Percentiles rank a stretch among this genome's conserved stretches.
These are phyloP conservation scores for Secale cereale DNA, from an alignment of 176 grass and related monocot species.

Conservation along the genomic window DNA sequence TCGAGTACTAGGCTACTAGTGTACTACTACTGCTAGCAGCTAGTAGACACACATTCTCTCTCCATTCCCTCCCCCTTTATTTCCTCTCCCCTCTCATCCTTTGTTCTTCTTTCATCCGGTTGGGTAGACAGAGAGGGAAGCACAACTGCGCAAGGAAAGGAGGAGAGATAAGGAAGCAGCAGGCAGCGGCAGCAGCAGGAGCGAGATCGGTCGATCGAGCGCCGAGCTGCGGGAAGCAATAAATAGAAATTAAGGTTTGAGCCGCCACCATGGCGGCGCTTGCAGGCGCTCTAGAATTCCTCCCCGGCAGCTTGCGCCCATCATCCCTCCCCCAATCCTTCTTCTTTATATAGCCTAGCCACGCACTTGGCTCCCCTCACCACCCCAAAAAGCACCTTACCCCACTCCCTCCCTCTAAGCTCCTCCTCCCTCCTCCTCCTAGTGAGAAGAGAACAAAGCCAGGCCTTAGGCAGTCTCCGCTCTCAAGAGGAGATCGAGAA, in stretches of 20 bases:
- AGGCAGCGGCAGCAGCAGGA: neutral
- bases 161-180: neutral
- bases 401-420: neutral
- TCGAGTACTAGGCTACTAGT: too few species aligned
- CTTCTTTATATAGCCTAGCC: constrained; percentile 61
- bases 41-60: constrained; percentile 15
- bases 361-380: constrained; percentile 13
- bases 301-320: constrained; percentile 23
- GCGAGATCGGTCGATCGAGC: neutral
- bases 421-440: constrained; percentile 9
- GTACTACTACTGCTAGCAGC: neutral
- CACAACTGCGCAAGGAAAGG: constrained; percentile 5
- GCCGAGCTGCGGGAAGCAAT: constrained; percentile 48
- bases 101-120: constrained; percentile 18
- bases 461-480: constrained; percentile 1
- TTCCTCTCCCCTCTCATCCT: neutral
- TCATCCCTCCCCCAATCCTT: constrained; percentile 1
- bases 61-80: constrained; percentile 19
- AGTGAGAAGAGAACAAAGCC: neutral
- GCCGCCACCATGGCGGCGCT: constrained; percentile 74
- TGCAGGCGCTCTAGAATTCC: constrained; percentile 68
- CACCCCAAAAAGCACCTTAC: constrained; percentile 40
- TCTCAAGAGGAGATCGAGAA: constrained; percentile 14
- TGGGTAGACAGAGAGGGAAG: constrained; percentile 40
- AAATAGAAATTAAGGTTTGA: constrained; percentile 77